These are phyloP conservation scores for Lactarius psammicola DNA, from an alignment of 768 basidiomycete species.

Conservation along the genomic window DNA sequence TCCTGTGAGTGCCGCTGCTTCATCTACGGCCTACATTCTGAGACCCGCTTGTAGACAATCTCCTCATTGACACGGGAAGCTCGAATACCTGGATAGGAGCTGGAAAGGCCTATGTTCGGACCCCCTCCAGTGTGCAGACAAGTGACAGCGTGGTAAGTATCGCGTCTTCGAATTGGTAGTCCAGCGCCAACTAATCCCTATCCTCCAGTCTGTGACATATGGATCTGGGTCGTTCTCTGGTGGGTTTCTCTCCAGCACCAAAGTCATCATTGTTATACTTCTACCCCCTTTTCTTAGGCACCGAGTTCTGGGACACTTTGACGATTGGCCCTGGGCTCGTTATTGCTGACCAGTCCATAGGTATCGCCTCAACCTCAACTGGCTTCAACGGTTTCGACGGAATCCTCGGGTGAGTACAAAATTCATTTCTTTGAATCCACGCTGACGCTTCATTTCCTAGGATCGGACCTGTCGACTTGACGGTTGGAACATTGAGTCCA, in stretches of 20 bases:
- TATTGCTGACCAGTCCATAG: slow-evolving; percentile 39
- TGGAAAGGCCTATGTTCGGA: background rate
- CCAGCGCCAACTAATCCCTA: background rate
- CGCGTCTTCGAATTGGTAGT: background rate
- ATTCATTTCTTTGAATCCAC: background rate
- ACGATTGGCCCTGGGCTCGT: slow-evolving; percentile 15
- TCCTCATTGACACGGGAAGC: slow-evolving; percentile 13
- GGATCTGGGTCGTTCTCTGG: slow-evolving; percentile 22
- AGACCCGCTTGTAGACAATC: background rate
- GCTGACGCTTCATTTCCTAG: slow-evolving; percentile 23
- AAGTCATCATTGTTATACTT: background rate
- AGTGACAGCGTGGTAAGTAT: slow-evolving; percentile 4
- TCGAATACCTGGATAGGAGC: slow-evolving; percentile 16
- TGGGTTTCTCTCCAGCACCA: background rate
- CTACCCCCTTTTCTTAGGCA: background rate
- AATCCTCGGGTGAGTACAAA: slow-evolving; percentile 35
- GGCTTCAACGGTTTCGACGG: slow-evolving; percentile 41
- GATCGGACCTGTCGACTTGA: slow-evolving; percentile 38
- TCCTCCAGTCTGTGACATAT: slow-evolving; percentile 12
- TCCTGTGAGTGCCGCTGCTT: slow-evolving; percentile 29
- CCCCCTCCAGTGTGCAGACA: slow-evolving; percentile 1
- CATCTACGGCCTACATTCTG: no score
- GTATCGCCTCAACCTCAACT: slow-evolving; percentile 34
- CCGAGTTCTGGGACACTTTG: slow-evolving; percentile 3
- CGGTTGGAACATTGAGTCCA: slow-evolving; percentile 29